Conservation (phyloP, 768 basidiomycete genomes). For the Russula sp. region DNA sequence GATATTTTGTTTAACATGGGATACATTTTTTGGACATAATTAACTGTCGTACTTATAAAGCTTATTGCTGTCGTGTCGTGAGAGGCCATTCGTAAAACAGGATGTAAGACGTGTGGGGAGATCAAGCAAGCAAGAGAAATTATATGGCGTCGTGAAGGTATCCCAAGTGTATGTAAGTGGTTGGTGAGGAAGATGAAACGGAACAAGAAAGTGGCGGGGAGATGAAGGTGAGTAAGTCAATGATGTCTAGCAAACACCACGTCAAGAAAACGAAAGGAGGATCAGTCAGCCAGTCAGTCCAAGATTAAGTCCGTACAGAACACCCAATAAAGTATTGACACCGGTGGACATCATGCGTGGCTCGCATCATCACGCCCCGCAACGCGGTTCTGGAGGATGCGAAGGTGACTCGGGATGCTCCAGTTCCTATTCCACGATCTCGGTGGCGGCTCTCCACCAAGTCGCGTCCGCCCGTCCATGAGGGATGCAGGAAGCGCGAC, state of each 20-base stretch:
- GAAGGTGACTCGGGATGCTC: conserved; percentile 20
- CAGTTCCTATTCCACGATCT: conserved; percentile 18
- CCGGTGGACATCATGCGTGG: conserved; percentile 1
- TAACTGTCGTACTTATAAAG: conserved; percentile 6
- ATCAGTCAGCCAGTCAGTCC: too few relatives aligned
- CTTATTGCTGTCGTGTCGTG: conserved; percentile 11
- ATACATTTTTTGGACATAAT: conserved; percentile 3
- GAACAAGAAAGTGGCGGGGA: background rate
- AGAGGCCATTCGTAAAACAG: conserved; percentile 2
- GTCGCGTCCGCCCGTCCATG: conserved; percentile 21
- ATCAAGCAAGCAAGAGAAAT: background rate
- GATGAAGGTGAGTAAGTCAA: background rate
- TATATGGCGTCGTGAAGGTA: background rate
- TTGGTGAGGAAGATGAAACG: background rate
- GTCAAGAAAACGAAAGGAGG: background rate
- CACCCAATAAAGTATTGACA: background rate
- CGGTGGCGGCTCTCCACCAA: background rate
- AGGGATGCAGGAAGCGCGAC: conserved; percentile 27
- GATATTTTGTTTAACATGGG: too few relatives aligned
- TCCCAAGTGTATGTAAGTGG: background rate
- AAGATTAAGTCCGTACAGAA: too few relatives aligned
- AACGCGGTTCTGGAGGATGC: conserved; percentile 16
- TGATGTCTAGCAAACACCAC: conserved; percentile 1
- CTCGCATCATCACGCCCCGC: conserved; percentile 5
- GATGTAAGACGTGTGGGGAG: background rate